Conservation (phyloP, 1,284 basidiomycete genomes). For the Porodaedalea pini region DNA sequence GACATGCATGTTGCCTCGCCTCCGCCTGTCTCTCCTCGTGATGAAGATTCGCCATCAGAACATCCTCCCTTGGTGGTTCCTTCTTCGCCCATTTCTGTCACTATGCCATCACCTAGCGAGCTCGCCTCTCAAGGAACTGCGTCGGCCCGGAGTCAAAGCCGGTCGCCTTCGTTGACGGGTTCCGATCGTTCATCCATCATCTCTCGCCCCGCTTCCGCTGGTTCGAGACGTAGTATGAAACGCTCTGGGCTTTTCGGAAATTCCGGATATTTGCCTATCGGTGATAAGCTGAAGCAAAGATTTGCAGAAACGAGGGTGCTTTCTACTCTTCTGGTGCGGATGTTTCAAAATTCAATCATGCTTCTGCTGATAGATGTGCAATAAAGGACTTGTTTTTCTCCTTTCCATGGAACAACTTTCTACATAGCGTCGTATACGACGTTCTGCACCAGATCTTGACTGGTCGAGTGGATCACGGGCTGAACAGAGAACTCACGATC, state of each 20-base stretch:
- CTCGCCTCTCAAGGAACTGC: conserved; percentile 29
- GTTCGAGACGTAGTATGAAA: conserved; percentile 45
- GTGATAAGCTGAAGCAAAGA: conserved; percentile 74
- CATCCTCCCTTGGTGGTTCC: conserved; percentile 25
- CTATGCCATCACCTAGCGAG: conserved; percentile 23
- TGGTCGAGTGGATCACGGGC: conserved; percentile 71
- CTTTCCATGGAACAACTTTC: conserved; percentile 96
- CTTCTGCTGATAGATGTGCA: not conserved
- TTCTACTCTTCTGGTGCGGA: conserved; percentile 66
- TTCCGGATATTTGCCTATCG: conserved; percentile 44
- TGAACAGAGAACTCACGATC: conserved; percentile 78
- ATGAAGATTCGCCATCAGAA: conserved; percentile 27
- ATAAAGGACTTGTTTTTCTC: conserved; percentile 88
- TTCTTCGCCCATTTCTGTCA: conserved; percentile 15
- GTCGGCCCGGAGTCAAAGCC: conserved; percentile 21
- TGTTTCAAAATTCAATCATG: conserved; percentile 20
- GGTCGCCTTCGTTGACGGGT: conserved; percentile 13
- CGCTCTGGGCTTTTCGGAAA: conserved; percentile 19
- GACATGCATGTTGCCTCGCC: conserved; percentile 38
- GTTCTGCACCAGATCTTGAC: conserved; percentile 94
- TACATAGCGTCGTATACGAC: conserved; percentile 97
- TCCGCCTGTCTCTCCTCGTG: conserved; percentile 26
- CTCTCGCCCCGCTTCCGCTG: conserved; percentile 27
- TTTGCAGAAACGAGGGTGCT: conserved; percentile 74
- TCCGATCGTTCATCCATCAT: conserved; percentile 23